Evolutionary conservation across 805 yeast species (phyloP).

Genomic region (Saccharomycopsis synnaedendra): DNA sequence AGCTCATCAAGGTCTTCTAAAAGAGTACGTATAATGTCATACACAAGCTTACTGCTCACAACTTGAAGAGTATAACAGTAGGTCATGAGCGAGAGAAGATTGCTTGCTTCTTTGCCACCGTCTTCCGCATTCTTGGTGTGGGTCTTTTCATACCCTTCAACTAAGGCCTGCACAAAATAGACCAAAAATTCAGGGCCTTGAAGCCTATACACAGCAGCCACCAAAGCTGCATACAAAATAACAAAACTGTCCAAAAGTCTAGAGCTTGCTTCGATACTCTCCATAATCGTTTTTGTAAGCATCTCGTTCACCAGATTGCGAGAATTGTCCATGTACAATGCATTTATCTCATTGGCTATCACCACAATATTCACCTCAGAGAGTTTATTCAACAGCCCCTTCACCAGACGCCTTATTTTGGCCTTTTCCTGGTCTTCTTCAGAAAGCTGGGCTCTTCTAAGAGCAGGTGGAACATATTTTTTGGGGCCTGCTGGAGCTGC

Average conservation of each 20-base stretch:
- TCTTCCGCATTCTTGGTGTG: constrained; percentile 26
- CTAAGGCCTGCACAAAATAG: constrained; percentile 60
- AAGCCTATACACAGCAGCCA: constrained; percentile 60
- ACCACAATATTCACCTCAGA: constrained; percentile 74
- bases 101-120: constrained; percentile 39
- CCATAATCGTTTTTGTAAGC: constrained; percentile 50
- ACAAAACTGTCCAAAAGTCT: constrained; percentile 70
- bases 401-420: constrained; percentile 50
- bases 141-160: constrained; percentile 51
- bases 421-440: constrained; percentile 31
- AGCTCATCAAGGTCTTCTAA: constrained; percentile 49
- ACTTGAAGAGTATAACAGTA: constrained; percentile 70
- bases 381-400: constrained; percentile 78
- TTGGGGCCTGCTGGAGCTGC: constrained; percentile 14
- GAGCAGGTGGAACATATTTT: constrained; percentile 81
- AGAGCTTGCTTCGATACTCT: constrained; percentile 47
- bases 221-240: constrained; percentile 65
- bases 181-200: constrained; percentile 92
- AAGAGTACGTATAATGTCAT: constrained; percentile 56
- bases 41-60: constrained; percentile 60
- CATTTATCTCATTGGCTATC: constrained; percentile 59
- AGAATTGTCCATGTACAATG: constrained; percentile 53
- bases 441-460: constrained; percentile 40
- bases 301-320: constrained; percentile 71
- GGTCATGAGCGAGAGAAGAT: constrained; percentile 63